Base-by-base conservation (phyloP, 495 filamentous ascomycete genomes). In the Pyronema domesticum region DNA sequence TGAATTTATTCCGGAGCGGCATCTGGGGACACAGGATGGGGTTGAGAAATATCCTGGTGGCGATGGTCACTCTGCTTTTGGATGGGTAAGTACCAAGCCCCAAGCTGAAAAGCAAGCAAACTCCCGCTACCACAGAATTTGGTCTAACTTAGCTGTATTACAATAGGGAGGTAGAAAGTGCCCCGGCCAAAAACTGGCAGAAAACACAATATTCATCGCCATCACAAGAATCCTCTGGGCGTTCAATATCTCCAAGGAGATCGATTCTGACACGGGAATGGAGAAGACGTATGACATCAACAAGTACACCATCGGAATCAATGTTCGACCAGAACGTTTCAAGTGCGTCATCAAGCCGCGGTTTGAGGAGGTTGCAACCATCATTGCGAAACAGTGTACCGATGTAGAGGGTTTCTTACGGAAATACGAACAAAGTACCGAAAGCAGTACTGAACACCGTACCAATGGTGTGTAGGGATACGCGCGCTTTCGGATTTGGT, bases 201-300 rank as follows among this genome's bases (percentile, higher is more conserved):
- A 82, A 52, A 73, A 77, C 18, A 74, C 72, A 5, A 69, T 76
- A 3, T 79, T 74, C 69, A 69, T 79, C 33, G 73, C 73, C 0
- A 71, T 80, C 17, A 70, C 74, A 13, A 69, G 73, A 8, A 53
- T 77, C 18, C 59, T 80, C 1, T 80, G 78, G 78, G 77, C 61
- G 0, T 78, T 76, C 51, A 67, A 69, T 40, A 70, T 77, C 43
- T 46, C 56, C n/a, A 65, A 62, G 49, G 56, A 59, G n/a, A 46
- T 39, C 6, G 63, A 66, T 48, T 53, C 51, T 33, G 49, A n/a
- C 11, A 53, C 57, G 6, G 59, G 63, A 1, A 10, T 49, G 37
- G 62, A 62, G 42, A 62, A 64, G 36, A 64, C 69, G 14, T 73
- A 76, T 13, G 73, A 77, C 54, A 77, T 75, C 51, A 76, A 77